Percentiles rank a stretch among this genome's conserved stretches.
Evolutionary conservation across 2,329 filamentous ascomycete species (phyloP).

Genomic region (Scopulariopsis brevicaulis): DNA sequence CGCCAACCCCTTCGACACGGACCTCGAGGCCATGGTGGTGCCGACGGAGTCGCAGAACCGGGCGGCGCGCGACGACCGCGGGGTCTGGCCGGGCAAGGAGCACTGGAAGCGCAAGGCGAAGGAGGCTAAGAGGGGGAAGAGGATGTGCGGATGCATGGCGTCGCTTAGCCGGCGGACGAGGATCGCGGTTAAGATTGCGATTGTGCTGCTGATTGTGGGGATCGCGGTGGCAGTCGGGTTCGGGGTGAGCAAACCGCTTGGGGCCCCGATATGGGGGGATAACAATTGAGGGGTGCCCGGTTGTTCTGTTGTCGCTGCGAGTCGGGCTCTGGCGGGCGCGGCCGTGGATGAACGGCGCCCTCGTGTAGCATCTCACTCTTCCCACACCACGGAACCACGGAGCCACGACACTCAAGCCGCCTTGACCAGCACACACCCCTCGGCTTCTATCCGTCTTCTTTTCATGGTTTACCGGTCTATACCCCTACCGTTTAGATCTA

Average conservation of each 20-base stretch:
- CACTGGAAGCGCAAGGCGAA: conserved; percentile 50
- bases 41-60: conserved; percentile 19
- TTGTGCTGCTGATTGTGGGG: conserved; percentile 39
- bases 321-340: too few species aligned
- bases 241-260: conserved; percentile 48
- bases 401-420: too few species aligned
- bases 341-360: too few species aligned
- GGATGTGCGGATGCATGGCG: conserved; percentile 41
- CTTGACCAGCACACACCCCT: too few species aligned
- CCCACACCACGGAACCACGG: too few species aligned
- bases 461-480: too few species aligned
- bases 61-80: conserved; percentile 33
- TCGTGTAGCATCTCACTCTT: too few species aligned
- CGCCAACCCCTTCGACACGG: conserved; percentile 43
- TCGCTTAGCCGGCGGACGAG: conserved; percentile 40
- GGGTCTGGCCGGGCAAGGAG: conserved; percentile 48
- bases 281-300: conserved; percentile 4
- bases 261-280: conserved; percentile 45
- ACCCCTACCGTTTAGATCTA: too few species aligned
- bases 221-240: conserved; percentile 44
- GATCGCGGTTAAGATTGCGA: conserved; percentile 41
- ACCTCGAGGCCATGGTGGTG: conserved; percentile 42
- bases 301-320: too few species aligned
- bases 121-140: conserved; percentile 34
- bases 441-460: too few species aligned